Evolutionary conservation across 148 eudicot species (phyloP), one percentile per base, ranked within the genome.

Genomic region (Tetragonia tetragonoides): DNA sequence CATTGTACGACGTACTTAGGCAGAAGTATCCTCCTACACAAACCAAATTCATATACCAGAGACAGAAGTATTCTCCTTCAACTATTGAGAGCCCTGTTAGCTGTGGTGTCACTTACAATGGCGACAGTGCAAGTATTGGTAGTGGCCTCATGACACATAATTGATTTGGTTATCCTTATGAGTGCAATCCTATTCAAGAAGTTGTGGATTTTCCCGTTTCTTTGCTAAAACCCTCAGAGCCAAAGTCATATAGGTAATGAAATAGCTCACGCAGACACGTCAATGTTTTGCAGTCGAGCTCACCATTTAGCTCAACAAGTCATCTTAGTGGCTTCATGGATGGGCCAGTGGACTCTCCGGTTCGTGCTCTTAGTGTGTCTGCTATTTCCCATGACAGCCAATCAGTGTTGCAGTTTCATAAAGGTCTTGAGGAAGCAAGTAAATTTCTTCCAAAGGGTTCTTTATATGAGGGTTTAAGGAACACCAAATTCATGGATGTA

Each of bases 1-100:
- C 93, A 23, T 85, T 91, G 56, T 89, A 82, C 63, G 95, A 91
- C 75, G 95, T 77, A 66, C 81, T 91, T 28, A 90, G 87, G 68
- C 78, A 85, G 78, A 73, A 78, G 59, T 83, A 89, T 74, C 87
- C 90, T 61, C 81, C 81, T 63, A 44, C 82, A 34, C 34, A 23
- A 65, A 65, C 66, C 65, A 68, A 46, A 24, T 53, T 67, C 70
- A 76, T 47, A 10, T 67, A 34, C 65, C 75, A 10, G 37, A 70
- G 40, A 51, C n/a, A 7, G 47, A 70, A 18, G 28, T 47, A 15
- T 49, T 86, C 90, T 61, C 81, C 80, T 63, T 46, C 82, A 34
- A n/a, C 75, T 20, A 65, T 65, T 47, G 75, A 81, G n/a, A 78
- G 70, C 64, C 63, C 12, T 69, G 10, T 37, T 63, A 57, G 68